These are phyloP conservation scores for Sarocladium oryzae DNA, from an alignment of 2,329 filamentous ascomycete species.

Conservation along the genomic window DNA sequence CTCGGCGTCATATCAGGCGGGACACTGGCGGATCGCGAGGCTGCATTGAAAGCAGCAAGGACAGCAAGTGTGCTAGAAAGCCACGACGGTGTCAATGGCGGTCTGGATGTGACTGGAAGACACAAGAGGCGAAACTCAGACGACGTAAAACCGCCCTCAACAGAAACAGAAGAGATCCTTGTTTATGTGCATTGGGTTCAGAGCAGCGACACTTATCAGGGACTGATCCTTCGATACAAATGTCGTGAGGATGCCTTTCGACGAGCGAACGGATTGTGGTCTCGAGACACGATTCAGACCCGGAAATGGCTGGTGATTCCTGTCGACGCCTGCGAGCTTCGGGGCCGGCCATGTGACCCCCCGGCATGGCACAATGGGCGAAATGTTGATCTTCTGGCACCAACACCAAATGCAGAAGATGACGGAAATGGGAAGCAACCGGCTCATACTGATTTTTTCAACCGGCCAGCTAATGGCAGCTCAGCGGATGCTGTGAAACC, in stretches of 20 bases:
- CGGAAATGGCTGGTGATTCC: constrained; percentile 77
- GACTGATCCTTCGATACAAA: constrained; percentile 83
- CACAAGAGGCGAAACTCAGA: constrained; percentile 66
- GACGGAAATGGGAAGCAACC: constrained; percentile 18
- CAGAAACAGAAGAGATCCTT: constrained; percentile 60
- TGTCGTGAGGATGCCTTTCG: constrained; percentile 78
- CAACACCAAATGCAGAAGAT: constrained; percentile 33
- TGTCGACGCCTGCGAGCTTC: constrained; percentile 81
- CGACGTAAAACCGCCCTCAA: constrained; percentile 44
- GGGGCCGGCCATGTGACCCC: constrained; percentile 61
- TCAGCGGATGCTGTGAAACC: constrained; percentile 15
- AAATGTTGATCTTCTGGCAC: constrained; percentile 44
- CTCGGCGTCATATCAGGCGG: constrained; percentile 47
- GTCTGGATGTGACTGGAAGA: constrained; percentile 46
- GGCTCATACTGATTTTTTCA: constrained; percentile 36
- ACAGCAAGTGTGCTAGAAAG: constrained; percentile 56
- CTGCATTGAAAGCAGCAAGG: constrained; percentile 47
- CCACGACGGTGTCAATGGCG: constrained; percentile 52
- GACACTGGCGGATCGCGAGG: constrained; percentile 45
- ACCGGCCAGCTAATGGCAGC: constrained; percentile 26
- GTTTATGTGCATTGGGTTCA: constrained; percentile 88
- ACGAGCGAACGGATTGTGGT: constrained; percentile 91
- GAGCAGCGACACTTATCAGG: constrained; percentile 79
- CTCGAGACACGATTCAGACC: constrained; percentile 81
- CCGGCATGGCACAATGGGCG: constrained; percentile 35